Evolutionary conservation across 495 filamentous ascomycete species (phyloP).

Genomic region (Arthonia radiata): DNA sequence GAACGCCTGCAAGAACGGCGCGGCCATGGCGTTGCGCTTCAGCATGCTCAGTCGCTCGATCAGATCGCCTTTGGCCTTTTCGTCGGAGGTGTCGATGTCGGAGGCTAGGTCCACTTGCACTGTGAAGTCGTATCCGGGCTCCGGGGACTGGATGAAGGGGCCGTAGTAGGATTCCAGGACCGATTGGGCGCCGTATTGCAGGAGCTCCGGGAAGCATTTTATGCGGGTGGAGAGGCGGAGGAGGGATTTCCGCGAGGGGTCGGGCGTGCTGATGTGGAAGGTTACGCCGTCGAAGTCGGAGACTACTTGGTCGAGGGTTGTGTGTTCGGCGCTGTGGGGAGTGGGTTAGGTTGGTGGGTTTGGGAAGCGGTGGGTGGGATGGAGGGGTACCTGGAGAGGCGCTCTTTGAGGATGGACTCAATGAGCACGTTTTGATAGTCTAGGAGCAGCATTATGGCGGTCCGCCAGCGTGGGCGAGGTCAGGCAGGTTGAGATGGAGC

Average conservation of each 20-base stretch:
- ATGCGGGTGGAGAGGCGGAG: constrained; percentile 84
- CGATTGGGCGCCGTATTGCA: constrained; percentile 73
- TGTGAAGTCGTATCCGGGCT: constrained; percentile 86
- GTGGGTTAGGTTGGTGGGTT: constrained; percentile 3
- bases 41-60: constrained; percentile 64
- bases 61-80: constrained; percentile 60
- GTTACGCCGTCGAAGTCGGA: constrained; percentile 96
- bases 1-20: constrained; percentile 90
- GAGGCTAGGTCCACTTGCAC: constrained; percentile 72
- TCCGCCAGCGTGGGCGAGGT: too few relatives aligned
- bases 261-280: constrained; percentile 91
- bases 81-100: constrained; percentile 1
- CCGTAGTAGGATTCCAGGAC: constrained; percentile 90
- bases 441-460: constrained; percentile 96
- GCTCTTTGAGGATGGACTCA: constrained; percentile 81
- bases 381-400: constrained; percentile 53
- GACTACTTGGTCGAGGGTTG: constrained; percentile 84
- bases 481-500: too few relatives aligned
- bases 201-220: constrained; percentile 78
- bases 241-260: constrained; percentile 73
- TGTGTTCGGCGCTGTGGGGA: constrained; percentile 42
- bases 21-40: constrained; percentile 95
- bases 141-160: constrained; percentile 62
- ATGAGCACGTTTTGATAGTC: constrained; percentile 98
- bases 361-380: constrained; percentile 1